Evolutionary conservation across 768 basidiomycete genomes (phyloP).

Genomic region (Lentinula boryana): DNA sequence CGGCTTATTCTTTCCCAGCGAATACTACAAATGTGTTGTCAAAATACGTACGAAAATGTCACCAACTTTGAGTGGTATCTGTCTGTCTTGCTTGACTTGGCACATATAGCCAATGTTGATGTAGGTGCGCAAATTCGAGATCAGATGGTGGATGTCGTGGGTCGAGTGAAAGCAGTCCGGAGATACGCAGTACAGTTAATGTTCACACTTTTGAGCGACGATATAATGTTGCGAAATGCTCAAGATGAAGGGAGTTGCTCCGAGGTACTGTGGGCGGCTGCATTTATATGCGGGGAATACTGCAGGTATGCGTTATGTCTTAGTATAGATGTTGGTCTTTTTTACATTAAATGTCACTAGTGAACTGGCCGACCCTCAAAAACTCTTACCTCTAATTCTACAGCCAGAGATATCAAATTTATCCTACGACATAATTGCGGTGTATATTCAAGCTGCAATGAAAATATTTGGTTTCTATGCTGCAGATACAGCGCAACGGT

Average conservation of each 20-base stretch:
- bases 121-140: constrained; percentile 75
- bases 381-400: constrained; percentile 64
- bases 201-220: constrained; percentile 76
- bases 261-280: constrained; percentile 89
- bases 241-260: constrained; percentile 69
- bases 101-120: constrained; percentile 78
- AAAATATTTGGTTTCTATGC: constrained; percentile 90
- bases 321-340: background rate
- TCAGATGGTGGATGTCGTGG: constrained; percentile 82
- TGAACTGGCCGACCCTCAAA: constrained; percentile 73
- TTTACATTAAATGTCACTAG: constrained; percentile 28
- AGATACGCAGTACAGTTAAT: constrained; percentile 80
- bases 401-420: constrained; percentile 52
- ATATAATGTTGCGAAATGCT: constrained; percentile 62
- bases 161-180: constrained; percentile 71
- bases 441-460: constrained; percentile 76
- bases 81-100: constrained; percentile 87
- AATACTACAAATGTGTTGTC: constrained; percentile 83
- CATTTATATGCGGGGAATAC: constrained; percentile 96
- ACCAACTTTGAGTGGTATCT: constrained; percentile 97
- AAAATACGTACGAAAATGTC: constrained; percentile 80
- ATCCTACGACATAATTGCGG: constrained; percentile 59
- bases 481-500: constrained; percentile 65
- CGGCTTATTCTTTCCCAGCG: constrained; percentile 76
- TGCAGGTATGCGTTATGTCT: constrained; percentile 55